These are phyloP conservation scores for Teratosphaeria gauchensis DNA, from an alignment of 2,329 filamentous ascomycete species.

Conservation along the genomic window DNA sequence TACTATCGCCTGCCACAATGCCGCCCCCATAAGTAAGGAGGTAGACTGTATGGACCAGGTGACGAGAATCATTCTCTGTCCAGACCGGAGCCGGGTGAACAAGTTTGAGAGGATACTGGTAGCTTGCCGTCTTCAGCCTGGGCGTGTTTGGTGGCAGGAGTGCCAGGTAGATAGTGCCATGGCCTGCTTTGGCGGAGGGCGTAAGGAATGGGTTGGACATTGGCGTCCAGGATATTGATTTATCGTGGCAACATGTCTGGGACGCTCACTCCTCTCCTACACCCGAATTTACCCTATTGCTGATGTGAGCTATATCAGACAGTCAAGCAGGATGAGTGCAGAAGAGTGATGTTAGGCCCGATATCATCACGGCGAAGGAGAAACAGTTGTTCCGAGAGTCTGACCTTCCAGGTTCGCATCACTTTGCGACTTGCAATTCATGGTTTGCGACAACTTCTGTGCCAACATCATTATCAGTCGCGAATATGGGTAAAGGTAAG, in stretches of 20 bases:
- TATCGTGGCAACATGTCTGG: constrained; percentile 14
- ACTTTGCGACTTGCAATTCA: background rate
- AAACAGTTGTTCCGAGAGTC: background rate
- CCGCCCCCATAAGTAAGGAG: constrained; percentile 91
- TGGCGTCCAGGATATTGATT: constrained; percentile 6
- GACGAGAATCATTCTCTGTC: constrained; percentile 21
- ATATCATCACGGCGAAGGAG: background rate
- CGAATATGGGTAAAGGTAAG: constrained; percentile 17
- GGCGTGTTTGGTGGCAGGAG: constrained; percentile 63
- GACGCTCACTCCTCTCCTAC: too few species aligned
- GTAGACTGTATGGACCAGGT: constrained; percentile 67
- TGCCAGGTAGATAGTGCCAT: constrained; percentile 66
- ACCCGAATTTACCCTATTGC: background rate
- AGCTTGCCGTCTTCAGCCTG: constrained; percentile 64
- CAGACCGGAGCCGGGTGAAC: constrained; percentile 66
- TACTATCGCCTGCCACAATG: constrained; percentile 75
- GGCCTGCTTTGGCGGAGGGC: constrained; percentile 63
- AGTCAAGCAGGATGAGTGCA: background rate
- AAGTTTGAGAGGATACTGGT: constrained; percentile 91
- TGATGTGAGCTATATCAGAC: background rate
- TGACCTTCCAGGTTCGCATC: background rate
- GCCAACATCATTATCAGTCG: background rate
- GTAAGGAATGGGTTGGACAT: constrained; percentile 62
- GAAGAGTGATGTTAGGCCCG: background rate
- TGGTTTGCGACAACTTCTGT: background rate